Conservation (phyloP, 257 asterid genomes). For the Coffea eugenioides region DNA sequence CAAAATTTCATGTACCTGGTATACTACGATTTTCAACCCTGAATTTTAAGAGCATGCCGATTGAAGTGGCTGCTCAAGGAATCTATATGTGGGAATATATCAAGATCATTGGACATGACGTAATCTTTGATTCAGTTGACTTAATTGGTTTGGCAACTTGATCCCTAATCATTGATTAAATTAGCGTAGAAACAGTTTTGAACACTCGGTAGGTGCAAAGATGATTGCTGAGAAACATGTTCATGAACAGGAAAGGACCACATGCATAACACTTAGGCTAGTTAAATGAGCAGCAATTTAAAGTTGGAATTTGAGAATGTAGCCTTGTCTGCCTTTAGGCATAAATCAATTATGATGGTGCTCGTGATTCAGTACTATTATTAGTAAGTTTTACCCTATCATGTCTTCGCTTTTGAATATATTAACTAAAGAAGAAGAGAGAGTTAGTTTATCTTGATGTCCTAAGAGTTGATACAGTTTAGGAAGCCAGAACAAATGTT, state of each 20-base stretch:
- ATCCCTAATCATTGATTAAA: background rate
- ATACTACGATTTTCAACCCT: too few species aligned
- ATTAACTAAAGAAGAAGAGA: background rate
- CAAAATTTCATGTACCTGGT: too few species aligned
- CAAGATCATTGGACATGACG: background rate
- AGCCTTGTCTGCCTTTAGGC: slow-evolving; percentile 17
- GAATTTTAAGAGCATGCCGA: too few species aligned
- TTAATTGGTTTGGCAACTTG: background rate
- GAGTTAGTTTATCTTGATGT: background rate
- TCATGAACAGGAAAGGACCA: slow-evolving; percentile 8
- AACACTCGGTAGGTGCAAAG: background rate
- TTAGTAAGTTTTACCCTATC: background rate
- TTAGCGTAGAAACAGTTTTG: background rate
- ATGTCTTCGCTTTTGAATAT: background rate
- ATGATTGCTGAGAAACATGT: slow-evolving; percentile 10
- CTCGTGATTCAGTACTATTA: background rate
- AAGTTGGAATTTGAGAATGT: background rate
- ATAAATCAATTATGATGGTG: slow-evolving; percentile 1
- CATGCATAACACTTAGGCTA: background rate
- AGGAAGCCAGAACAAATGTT: background rate
- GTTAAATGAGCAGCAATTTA: background rate
- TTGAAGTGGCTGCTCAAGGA: too few species aligned
- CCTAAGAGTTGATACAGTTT: background rate
- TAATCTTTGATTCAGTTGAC: background rate
- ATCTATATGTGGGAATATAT: background rate